phyloP scores from a whole-genome alignment of 2,329 filamentous ascomycete species.

The Penicillium brevicompactum region DNA sequence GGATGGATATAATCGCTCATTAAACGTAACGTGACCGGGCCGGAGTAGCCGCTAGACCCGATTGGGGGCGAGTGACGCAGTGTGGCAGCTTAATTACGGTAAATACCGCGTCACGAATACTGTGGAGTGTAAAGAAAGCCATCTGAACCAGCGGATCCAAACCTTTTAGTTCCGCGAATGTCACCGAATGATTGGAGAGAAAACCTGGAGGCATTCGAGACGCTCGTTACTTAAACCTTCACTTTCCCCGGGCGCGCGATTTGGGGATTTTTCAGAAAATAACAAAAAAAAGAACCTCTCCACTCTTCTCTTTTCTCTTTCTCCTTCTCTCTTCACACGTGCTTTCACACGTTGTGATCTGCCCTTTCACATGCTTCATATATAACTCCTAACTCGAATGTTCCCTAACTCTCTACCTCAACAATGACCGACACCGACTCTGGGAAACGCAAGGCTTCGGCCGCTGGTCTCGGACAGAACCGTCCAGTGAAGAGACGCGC shows the following conservation, averaged over 20 bases:
- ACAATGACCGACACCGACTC: constrained; percentile 37
- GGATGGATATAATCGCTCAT: not conserved
- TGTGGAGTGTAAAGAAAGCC: not conserved
- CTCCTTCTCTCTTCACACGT: constrained; percentile 4
- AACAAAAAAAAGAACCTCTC: constrained; percentile 23
- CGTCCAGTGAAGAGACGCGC: constrained; percentile 77
- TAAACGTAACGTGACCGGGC: constrained; percentile 20
- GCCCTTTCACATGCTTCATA: constrained; percentile 1
- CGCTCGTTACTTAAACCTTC: constrained; percentile 34
- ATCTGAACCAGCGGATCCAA: not conserved
- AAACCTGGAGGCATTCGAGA: constrained; percentile 18
- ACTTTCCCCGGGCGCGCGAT: constrained; percentile 24
- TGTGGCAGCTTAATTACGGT: not conserved
- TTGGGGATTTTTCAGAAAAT: constrained; percentile 3
- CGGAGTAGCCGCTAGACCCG: not conserved
- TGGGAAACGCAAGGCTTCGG: constrained; percentile 59
- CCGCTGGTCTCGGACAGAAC: constrained; percentile 56
- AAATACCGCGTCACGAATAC: not conserved
- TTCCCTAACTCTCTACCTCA: constrained; percentile 12
- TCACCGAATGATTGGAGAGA: not conserved
- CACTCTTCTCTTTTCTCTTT: constrained; percentile 18
- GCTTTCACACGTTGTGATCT: not conserved
- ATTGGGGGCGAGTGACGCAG: not conserved
- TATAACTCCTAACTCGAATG: constrained; percentile 17
- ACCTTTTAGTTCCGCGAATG: not conserved